Percentiles rank a stretch among this genome's conserved stretches.
Conservation (phyloP, 805 yeast genomes). For the Ogataea parapolymorpha region DNA sequence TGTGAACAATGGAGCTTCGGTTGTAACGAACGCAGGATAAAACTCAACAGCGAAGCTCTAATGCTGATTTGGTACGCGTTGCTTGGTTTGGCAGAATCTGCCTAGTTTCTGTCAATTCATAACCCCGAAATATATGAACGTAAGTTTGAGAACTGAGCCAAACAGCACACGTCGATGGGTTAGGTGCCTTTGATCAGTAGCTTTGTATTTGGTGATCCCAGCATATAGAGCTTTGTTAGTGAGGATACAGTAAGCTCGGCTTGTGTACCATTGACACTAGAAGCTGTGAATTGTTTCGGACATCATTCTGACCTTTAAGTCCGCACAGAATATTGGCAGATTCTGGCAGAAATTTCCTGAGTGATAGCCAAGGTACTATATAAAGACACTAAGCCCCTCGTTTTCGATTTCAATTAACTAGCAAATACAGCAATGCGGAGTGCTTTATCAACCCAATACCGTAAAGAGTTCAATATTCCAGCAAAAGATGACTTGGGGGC, state of each 20-base stretch:
- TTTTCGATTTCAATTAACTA: background rate
- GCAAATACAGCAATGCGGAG: background rate
- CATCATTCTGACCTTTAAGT: constrained; percentile 3
- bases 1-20: no score
- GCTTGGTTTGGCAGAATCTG: constrained; percentile 3
- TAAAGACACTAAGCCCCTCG: background rate
- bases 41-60: no score
- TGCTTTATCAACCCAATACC: constrained; percentile 14
- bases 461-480: constrained; percentile 56
- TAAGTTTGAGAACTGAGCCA: no score
- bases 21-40: no score
- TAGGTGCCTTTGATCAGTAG: no score
- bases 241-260: no score
- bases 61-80: no score
- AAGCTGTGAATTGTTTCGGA: background rate
- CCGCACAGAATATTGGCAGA: constrained; percentile 18
- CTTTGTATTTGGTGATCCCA: no score
- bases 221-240: no score
- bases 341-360: constrained; percentile 8
- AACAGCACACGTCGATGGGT: no score
- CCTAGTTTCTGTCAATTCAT: constrained; percentile 1
- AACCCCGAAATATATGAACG: background rate
- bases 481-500: constrained; percentile 81
- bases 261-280: background rate
- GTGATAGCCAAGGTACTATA: background rate